Conservation (phyloP, 345 rosid genomes). For the Eucalyptus caleyi region DNA sequence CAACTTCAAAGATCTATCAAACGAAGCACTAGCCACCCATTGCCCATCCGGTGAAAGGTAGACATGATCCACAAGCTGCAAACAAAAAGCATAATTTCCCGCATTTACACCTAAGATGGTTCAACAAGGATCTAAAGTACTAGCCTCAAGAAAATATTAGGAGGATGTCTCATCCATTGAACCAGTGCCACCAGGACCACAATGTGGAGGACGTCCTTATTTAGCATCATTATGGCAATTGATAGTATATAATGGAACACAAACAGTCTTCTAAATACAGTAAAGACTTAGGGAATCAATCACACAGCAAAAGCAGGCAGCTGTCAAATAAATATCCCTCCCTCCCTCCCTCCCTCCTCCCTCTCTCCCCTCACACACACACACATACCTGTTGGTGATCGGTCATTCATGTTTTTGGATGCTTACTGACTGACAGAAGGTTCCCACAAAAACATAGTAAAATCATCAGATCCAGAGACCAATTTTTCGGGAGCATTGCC, state of each 20-base stretch:
- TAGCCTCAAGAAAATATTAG: background rate
- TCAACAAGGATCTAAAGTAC: background rate
- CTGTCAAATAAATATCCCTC: background rate
- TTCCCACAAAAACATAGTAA: constrained; percentile 93
- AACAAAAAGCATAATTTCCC: background rate
- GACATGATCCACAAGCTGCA: constrained; percentile 86
- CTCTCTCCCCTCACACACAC: background rate
- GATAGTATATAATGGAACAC: background rate
- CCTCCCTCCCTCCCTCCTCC: background rate
- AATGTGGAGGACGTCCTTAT: background rate
- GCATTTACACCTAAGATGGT: background rate
- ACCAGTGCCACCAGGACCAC: background rate
- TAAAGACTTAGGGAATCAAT: no score
- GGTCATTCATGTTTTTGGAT: constrained; percentile 63
- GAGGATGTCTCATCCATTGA: background rate
- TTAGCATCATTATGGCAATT: background rate
- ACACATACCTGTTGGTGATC: constrained; percentile 73
- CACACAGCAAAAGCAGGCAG: no score
- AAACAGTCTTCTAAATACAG: no score
- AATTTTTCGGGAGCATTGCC: constrained; percentile 78
- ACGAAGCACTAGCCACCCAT: constrained; percentile 97
- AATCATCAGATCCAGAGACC: constrained; percentile 93
- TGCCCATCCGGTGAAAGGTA: constrained; percentile 92
- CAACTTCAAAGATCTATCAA: constrained; percentile 78
- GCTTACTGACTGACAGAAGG: constrained; percentile 66